These are phyloP conservation scores for Epichloe scottii DNA, from an alignment of 2,329 filamentous ascomycete species.

Conservation along the genomic window DNA sequence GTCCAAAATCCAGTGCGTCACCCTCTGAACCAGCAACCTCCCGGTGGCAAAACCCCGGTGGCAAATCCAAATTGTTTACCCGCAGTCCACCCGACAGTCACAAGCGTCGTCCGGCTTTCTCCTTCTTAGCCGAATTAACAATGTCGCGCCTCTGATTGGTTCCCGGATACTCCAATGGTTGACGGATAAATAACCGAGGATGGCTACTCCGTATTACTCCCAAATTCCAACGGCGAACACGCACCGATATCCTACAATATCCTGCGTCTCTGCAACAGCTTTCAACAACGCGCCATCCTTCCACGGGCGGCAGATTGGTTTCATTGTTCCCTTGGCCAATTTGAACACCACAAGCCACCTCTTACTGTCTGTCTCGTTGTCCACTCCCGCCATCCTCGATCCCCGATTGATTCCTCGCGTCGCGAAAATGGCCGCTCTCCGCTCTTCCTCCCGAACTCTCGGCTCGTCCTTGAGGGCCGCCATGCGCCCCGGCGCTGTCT, in stretches of 20 bases:
- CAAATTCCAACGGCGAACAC: slow-evolving; percentile 5
- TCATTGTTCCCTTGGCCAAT: not conserved
- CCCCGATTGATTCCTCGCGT: not conserved
- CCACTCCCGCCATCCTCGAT: not conserved
- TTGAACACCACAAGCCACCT: not conserved
- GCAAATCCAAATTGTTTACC: slow-evolving; percentile 1
- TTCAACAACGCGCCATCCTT: slow-evolving; percentile 2
- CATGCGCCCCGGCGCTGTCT: slow-evolving; percentile 27
- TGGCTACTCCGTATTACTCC: slow-evolving; percentile 3
- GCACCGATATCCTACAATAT: not conserved
- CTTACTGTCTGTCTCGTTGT: not conserved
- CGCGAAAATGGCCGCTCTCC: slow-evolving; percentile 46
- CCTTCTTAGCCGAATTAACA: slow-evolving; percentile 20
- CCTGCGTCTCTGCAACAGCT: not conserved
- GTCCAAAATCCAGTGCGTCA: not conserved
- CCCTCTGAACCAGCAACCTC: not conserved
- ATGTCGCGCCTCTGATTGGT: slow-evolving; percentile 12
- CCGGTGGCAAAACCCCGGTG: not conserved
- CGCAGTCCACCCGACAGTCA: slow-evolving; percentile 1
- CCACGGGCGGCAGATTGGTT: not conserved
- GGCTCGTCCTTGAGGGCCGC: slow-evolving; percentile 30
- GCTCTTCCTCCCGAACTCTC: slow-evolving; percentile 41
- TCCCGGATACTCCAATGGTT: slow-evolving; percentile 2
- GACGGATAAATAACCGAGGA: slow-evolving; percentile 10
- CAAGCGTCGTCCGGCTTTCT: slow-evolving; percentile 13